Conservation (phyloP, 768 basidiomycete genomes). For the Termitomyces sp. region DNA sequence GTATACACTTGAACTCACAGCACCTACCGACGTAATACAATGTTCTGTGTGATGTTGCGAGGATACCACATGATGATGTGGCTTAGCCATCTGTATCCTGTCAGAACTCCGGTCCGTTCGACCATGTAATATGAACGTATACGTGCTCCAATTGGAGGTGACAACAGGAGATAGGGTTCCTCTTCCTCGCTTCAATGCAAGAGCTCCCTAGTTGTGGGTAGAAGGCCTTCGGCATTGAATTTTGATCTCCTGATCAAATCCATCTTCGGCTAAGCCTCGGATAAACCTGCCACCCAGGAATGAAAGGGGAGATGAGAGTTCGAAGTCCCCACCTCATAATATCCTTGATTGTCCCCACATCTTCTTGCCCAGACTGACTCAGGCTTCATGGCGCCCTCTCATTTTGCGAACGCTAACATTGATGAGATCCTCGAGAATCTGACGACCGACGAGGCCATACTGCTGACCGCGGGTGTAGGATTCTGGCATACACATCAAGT, state of each 20-base stretch:
- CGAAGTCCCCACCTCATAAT: not conserved
- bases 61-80: too few species aligned
- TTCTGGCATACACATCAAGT: constrained; percentile 73
- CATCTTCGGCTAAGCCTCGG: constrained; percentile 1
- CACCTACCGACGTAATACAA: not conserved
- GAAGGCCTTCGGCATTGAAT: not conserved
- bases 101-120: too few species aligned
- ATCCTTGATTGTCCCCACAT: not conserved
- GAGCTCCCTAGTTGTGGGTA: not conserved
- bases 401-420: constrained; percentile 61
- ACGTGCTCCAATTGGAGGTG: not conserved
- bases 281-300: not conserved
- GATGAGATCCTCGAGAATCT: constrained; percentile 58
- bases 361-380: not conserved
- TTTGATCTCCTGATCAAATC: not conserved
- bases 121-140: not conserved
- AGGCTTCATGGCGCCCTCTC: constrained; percentile 54
- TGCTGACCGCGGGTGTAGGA: constrained; percentile 66
- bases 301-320: not conserved
- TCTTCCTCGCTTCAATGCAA: not conserved
- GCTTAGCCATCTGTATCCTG: too few species aligned
- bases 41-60: not conserved
- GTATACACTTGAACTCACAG: not conserved
- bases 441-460: constrained; percentile 70
- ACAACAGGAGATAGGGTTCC: not conserved